Evolutionary conservation across 2,329 filamentous ascomycete species (phyloP).

Genomic region (Aspergillus fumigatus): DNA sequence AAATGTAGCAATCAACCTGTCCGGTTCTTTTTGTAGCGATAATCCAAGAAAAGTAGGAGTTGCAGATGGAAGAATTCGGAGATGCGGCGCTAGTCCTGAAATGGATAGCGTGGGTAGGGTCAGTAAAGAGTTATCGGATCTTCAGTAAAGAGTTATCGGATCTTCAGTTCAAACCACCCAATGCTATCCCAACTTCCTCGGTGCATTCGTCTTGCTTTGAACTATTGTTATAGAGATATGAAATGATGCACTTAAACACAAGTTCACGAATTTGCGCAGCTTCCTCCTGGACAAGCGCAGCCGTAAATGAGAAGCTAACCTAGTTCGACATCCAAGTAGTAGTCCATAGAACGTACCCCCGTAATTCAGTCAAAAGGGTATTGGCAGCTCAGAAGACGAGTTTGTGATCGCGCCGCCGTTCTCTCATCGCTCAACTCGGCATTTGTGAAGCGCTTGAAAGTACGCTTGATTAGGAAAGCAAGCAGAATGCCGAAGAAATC

Average conservation of each 20-base stretch:
- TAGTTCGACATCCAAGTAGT: neutral
- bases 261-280: neutral
- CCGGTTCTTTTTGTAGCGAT: conserved; percentile 5
- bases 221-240: neutral
- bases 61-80: conserved; percentile 24
- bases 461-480: neutral
- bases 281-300: neutral
- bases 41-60: conserved; percentile 11
- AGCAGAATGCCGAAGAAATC: neutral
- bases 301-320: neutral
- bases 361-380: conserved; percentile 3
- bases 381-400: neutral
- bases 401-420: neutral
- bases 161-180: neutral
- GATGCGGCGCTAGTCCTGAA: conserved; percentile 18
- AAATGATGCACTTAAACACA: neutral
- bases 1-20: conserved; percentile 6
- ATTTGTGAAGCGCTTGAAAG: neutral
- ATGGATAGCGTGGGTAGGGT: conserved; percentile 9
- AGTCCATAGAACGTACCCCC: neutral
- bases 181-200: too few relatives aligned
- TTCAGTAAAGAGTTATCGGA: too few relatives aligned
- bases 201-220: neutral
- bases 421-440: neutral
- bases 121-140: neutral